Conservation (phyloP, 306 rosid species). For the Trifolium subterraneum region DNA sequence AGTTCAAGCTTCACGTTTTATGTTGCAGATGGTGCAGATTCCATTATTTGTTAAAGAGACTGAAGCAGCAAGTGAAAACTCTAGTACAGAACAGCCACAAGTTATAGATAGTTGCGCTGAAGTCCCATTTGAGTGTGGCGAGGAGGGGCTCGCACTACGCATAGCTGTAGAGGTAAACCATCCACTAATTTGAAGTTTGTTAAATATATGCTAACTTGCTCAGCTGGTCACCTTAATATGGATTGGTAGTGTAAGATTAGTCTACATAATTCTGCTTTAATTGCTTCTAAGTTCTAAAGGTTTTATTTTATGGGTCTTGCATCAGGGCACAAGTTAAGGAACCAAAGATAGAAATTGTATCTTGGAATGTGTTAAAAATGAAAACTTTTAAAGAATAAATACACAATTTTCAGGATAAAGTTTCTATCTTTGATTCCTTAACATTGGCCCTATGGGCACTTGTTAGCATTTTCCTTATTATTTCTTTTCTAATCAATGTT, state of each 20-base stretch:
- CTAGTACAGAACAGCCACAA: constrained; percentile 51
- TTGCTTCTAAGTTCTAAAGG: constrained; percentile 12
- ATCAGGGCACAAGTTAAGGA: no score
- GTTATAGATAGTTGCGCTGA: constrained; percentile 53
- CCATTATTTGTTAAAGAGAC: constrained; percentile 65
- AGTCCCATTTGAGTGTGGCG: constrained; percentile 75
- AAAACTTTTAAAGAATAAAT: no score
- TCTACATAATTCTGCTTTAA: constrained; percentile 11
- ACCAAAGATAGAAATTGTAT: no score
- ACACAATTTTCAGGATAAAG: no score
- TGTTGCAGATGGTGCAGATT: constrained; percentile 94
- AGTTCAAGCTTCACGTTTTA: constrained; percentile 92
- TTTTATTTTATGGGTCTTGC: constrained; percentile 3
- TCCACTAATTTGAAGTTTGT: constrained; percentile 21
- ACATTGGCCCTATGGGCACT: no score
- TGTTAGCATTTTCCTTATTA: no score
- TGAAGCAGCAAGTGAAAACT: constrained; percentile 56
- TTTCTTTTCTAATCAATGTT: no score
- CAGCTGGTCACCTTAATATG: constrained; percentile 14
- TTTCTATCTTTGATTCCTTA: no score
- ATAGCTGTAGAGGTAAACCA: constrained; percentile 79
- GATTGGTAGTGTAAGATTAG: not conserved
- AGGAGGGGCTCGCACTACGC: constrained; percentile 89
- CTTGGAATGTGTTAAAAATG: no score
- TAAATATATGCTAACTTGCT: constrained; percentile 20